Percentiles rank a stretch among this genome's conserved stretches.
phyloP scores from a whole-genome alignment of 2,329 filamentous ascomycete genomes.

The Ophiostoma piceae region DNA sequence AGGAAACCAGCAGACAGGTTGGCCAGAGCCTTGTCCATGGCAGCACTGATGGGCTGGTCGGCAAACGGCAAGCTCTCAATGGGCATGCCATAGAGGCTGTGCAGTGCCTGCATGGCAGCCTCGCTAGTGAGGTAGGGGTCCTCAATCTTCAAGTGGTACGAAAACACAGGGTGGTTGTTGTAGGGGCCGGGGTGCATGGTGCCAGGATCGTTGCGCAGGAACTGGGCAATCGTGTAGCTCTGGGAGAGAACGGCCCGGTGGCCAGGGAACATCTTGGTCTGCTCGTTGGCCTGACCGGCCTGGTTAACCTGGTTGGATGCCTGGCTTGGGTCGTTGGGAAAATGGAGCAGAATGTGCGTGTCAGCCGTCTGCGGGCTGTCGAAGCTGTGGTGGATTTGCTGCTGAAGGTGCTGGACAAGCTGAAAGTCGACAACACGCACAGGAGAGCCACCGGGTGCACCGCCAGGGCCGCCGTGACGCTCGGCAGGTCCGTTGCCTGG shows the following conservation, averaged over 20 bases:
- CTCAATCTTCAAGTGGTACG: conserved; percentile 19
- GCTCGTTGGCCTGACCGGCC: neutral
- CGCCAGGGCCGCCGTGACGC: conserved; percentile 1
- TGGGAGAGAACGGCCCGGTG: conserved; percentile 27
- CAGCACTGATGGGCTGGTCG: neutral
- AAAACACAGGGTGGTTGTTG: conserved; percentile 18
- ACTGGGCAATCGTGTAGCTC: conserved; percentile 26
- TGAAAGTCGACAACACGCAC: conserved; percentile 20
- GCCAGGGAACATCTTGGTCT: conserved; percentile 24
- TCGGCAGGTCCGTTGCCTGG: conserved; percentile 1
- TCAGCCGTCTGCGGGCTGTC: conserved; percentile 25
- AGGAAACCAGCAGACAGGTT: conserved; percentile 26
- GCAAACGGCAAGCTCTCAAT: conserved; percentile 9
- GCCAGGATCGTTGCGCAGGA: conserved; percentile 19
- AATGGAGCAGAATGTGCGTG: conserved; percentile 25
- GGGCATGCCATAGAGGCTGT: conserved; percentile 27
- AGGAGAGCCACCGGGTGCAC: neutral
- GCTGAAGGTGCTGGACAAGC: conserved; percentile 24
- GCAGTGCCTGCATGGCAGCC: conserved; percentile 23
- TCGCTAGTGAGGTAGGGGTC: conserved; percentile 25
- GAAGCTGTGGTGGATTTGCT: conserved; percentile 22
- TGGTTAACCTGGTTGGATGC: neutral
- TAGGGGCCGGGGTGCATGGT: conserved; percentile 23
- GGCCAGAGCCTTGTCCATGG: conserved; percentile 25
- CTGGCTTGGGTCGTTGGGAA: conserved; percentile 13